Evolutionary conservation across 345 rosid genomes (phyloP).

Genomic region (Excoecaria agallocha): DNA sequence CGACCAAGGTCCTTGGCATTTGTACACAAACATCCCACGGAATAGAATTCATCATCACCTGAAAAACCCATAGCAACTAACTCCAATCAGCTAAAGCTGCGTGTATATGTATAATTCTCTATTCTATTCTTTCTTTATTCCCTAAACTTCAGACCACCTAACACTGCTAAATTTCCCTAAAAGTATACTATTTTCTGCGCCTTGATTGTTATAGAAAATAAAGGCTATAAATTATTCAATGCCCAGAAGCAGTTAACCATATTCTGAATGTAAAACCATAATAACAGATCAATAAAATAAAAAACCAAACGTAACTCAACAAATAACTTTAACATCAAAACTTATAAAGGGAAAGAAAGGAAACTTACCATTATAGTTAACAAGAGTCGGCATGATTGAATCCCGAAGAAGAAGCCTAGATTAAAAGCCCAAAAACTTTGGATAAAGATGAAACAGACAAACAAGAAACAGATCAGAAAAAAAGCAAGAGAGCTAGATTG

Average conservation of each 20-base stretch:
- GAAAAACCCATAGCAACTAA: slow-evolving; percentile 28
- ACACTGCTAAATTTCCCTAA: neutral
- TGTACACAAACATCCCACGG: slow-evolving; percentile 42
- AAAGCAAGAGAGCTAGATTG: slow-evolving; percentile 33
- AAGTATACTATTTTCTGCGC: neutral
- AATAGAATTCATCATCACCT: slow-evolving; percentile 66
- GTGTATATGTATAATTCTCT: neutral
- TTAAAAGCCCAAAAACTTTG: slow-evolving; percentile 17
- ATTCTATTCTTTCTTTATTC: neutral
- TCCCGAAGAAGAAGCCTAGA: slow-evolving; percentile 13
- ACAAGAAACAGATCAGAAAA: slow-evolving; percentile 21
- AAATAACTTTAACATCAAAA: neutral
- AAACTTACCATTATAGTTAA: slow-evolving; percentile 52
- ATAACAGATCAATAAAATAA: slow-evolving; percentile 3
- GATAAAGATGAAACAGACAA: slow-evolving; percentile 6
- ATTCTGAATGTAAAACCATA: neutral
- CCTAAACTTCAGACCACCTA: neutral
- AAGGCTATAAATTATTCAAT: neutral
- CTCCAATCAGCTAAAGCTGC: slow-evolving; percentile 16
- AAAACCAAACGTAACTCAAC: slow-evolving; percentile 8
- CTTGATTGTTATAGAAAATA: neutral
- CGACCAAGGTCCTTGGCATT: slow-evolving; percentile 41
- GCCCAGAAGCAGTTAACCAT: neutral
- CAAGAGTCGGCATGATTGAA: slow-evolving; percentile 63
- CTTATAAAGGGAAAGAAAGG: neutral